Evolutionary conservation across 768 basidiomycete species (phyloP).

Genomic region (Kwoniella pini): DNA sequence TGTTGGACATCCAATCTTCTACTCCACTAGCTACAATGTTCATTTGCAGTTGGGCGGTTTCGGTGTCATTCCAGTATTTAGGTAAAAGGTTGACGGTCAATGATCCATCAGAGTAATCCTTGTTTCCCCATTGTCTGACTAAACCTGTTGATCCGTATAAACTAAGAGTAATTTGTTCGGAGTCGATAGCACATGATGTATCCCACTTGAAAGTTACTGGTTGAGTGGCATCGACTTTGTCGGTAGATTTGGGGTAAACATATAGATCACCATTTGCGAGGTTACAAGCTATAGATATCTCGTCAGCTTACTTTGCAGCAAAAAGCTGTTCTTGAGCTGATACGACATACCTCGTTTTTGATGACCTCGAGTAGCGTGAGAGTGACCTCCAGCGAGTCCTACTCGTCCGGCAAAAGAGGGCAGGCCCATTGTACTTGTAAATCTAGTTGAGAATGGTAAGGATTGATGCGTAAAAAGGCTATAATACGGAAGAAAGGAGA

Average conservation of each 20-base stretch:
- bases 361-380: constrained; percentile 6
- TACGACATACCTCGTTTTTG: constrained; percentile 21
- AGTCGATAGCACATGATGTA: constrained; percentile 46
- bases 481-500: not conserved
- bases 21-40: constrained; percentile 47
- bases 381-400: constrained; percentile 36
- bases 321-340: not conserved
- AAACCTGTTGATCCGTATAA: constrained; percentile 50
- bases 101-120: constrained; percentile 42
- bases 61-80: constrained; percentile 55
- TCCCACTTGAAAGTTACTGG: constrained; percentile 55
- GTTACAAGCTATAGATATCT: constrained; percentile 37
- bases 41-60: constrained; percentile 51
- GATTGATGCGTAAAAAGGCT: not conserved
- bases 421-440: constrained; percentile 4
- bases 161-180: constrained; percentile 51
- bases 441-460: not conserved
- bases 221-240: constrained; percentile 44
- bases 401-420: constrained; percentile 32
- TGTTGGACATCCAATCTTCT: constrained; percentile 34
- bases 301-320: not conserved
- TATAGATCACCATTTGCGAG: constrained; percentile 53
- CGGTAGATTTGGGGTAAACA: constrained; percentile 41
- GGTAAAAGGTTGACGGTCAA: constrained; percentile 48
- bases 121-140: constrained; percentile 48